phyloP scores from a whole-genome alignment of 1,139 yeast species.

The Pneumocystis oryctolagi region DNA sequence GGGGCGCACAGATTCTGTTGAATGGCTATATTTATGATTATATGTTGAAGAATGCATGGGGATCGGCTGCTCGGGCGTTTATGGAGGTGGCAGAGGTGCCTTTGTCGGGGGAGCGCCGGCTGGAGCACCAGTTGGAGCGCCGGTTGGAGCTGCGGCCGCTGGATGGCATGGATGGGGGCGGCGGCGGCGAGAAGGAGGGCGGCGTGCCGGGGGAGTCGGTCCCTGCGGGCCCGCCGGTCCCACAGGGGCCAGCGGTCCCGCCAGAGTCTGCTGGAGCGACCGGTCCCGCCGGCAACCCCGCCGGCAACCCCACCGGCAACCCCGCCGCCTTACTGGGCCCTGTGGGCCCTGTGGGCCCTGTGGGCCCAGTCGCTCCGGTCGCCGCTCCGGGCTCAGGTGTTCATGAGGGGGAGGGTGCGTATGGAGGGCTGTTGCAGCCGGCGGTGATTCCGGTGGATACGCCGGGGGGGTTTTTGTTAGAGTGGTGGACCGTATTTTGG shows the following conservation, averaged over 20 bases:
- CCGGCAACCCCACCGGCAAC: too few species aligned
- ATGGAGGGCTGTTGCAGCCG: not conserved
- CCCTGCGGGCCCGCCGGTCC: too few species aligned
- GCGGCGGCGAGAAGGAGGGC: not conserved
- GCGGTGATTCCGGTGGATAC: constrained; percentile 34
- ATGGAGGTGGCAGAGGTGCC: constrained; percentile 52
- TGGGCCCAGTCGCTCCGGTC: too few species aligned
- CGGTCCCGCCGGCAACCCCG: too few species aligned
- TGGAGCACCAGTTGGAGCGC: not conserved
- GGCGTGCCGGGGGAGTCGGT: too few species aligned
- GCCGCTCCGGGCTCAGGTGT: too few species aligned
- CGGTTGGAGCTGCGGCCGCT: not conserved
- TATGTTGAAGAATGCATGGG: constrained; percentile 54
- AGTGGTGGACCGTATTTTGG: constrained; percentile 98
- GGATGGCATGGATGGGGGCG: not conserved
- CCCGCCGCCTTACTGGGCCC: too few species aligned
- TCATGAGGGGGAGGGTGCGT: not conserved
- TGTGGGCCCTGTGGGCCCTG: too few species aligned
- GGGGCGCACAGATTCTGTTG: constrained; percentile 27
- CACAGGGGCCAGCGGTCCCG: too few species aligned
- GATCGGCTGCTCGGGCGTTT: constrained; percentile 58
- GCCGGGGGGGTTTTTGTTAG: constrained; percentile 73
- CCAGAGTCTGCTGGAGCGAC: too few species aligned
- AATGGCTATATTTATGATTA: constrained; percentile 83
- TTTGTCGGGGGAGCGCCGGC: not conserved